Evolutionary conservation across 148 eudicot species (phyloP), one percentile per base, ranked within the genome.

Genomic region (Amaranthus hypochondriacus): DNA sequence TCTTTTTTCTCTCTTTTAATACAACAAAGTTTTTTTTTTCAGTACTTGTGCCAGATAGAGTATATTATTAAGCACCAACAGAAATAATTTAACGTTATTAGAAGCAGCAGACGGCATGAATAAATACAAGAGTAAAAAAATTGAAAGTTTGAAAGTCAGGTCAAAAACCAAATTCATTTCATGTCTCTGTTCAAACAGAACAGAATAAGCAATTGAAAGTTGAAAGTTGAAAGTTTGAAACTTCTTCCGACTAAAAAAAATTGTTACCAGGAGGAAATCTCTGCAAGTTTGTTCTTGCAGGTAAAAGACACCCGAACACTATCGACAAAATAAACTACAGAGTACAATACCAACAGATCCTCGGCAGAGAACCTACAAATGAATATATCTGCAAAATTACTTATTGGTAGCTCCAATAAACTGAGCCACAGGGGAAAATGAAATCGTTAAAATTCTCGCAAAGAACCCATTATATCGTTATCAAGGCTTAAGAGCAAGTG

Each of bases 401-500:
- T 85, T 85, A 85, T 85, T 80, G 66, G 48, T 50, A 47, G 76
- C 84, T 81, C 83, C 71, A 66, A 56, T 68, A 55, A 78, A 72
- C 76, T 66, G 84, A 71, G 81, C 87, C 70, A 9, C 21, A 52
- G 28, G 76, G 77, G 4, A 56, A 73, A 78, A 71, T 76, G 50
- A 66, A 63, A 72, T 72, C 55, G 56, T 44, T 60, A 39, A 69
- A 51, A 62, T 59, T 72, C 55, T 68, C 69, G 68, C 21, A 62
- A 49, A 58, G 49, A 50, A 78, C 8, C 52, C 10, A 70, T 49
- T 18, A 47, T 51, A 42, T 28, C 68, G 73, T 28, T 28, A 0
- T 88, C 86, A 90, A 74, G 96, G 90, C 85, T 86, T 90, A 13
- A 92, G 90, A 72, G 93, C 86, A 73, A 92, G 89, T 46, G 86